Conservation (phyloP, 768 basidiomycete genomes). For the Ramaria rubella region DNA sequence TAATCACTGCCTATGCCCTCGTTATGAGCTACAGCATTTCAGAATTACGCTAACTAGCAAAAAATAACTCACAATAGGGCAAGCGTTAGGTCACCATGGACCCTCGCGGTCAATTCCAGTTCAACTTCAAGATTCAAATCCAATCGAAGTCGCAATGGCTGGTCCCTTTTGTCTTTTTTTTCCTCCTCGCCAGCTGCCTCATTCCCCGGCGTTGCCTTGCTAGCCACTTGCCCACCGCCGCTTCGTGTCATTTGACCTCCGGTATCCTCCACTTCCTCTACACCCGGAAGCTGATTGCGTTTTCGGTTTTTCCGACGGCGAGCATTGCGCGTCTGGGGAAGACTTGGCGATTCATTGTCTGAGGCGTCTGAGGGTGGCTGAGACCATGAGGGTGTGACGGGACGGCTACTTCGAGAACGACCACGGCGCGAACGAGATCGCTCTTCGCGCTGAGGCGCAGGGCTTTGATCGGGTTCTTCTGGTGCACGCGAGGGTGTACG, state of each 20-base stretch:
- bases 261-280: background rate
- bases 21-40: no score
- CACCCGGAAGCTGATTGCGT: background rate
- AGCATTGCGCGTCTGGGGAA: background rate
- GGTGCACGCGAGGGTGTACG: no score
- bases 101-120: conserved; percentile 28
- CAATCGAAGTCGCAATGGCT: conserved; percentile 26
- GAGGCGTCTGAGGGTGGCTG: background rate
- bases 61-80: conserved; percentile 25
- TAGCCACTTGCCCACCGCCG: conserved; percentile 15
- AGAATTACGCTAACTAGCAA: no score
- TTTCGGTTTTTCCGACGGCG: background rate
- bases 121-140: conserved; percentile 31
- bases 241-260: background rate
- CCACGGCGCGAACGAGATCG: background rate
- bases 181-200: conserved; percentile 15
- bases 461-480: no score
- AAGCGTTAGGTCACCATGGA: conserved; percentile 30
- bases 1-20: no score
- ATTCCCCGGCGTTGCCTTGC: conserved; percentile 17
- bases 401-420: no score
- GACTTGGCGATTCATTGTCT: background rate
- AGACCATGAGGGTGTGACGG: no score
- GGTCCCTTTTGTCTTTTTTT: no score
- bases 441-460: no score